Conservation (phyloP, 228 moss, liverwort and hornwort genomes). For the Sphagnum fallax region DNA sequence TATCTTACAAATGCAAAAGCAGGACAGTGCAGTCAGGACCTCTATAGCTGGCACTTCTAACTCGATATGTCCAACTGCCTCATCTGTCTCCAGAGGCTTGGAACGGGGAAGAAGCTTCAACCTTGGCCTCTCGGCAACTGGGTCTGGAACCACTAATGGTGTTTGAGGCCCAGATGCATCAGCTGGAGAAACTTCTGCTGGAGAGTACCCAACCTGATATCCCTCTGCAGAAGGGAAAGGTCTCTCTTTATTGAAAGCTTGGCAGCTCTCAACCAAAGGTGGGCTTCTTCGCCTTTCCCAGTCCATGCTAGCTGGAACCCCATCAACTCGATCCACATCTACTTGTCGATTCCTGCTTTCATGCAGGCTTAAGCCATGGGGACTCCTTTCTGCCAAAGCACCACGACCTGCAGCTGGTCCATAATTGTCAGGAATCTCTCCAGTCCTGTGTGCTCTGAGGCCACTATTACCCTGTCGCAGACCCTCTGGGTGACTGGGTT, state of each 20-base stretch:
- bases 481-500: constrained; percentile 33
- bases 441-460: constrained; percentile 29
- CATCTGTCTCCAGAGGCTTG: constrained; percentile 56
- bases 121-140: constrained; percentile 70
- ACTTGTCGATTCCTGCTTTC: constrained; percentile 23
- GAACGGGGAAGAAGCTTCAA: constrained; percentile 88
- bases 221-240: constrained; percentile 45
- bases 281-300: constrained; percentile 57
- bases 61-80: constrained; percentile 13
- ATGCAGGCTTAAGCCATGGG: constrained; percentile 27
- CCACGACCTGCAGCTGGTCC: constrained; percentile 29
- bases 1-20: too few species aligned
- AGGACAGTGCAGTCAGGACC: constrained; percentile 3
- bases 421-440: constrained; percentile 40
- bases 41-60: constrained; percentile 25
- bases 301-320: constrained; percentile 22
- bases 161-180: constrained; percentile 35
- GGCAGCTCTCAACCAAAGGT: constrained; percentile 17
- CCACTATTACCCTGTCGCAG: constrained; percentile 15
- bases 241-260: constrained; percentile 39
- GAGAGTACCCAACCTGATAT: constrained; percentile 35
- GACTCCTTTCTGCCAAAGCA: constrained; percentile 21
- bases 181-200: constrained; percentile 37
- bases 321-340: constrained; percentile 30
- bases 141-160: constrained; percentile 19